phyloP scores from a whole-genome alignment of 2,329 filamentous ascomycete genomes.

The Fusarium penzigii region DNA sequence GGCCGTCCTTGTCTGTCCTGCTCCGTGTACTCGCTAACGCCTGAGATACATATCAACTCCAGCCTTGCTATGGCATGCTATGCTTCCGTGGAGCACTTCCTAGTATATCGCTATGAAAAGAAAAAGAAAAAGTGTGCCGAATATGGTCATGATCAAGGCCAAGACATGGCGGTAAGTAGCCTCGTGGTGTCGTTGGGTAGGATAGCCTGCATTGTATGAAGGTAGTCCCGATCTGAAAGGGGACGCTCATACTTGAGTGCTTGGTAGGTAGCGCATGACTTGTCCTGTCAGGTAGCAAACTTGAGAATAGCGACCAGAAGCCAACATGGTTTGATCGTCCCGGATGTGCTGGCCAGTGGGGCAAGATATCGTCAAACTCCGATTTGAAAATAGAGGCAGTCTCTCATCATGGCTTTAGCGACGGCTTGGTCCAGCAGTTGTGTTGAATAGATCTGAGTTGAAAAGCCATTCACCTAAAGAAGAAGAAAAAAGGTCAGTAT shows the following conservation, averaged over 20 bases:
- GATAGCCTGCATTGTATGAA: neutral
- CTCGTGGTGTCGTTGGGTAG: neutral
- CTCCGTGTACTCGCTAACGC: conserved; percentile 19
- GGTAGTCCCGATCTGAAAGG: neutral
- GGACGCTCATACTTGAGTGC: neutral
- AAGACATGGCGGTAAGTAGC: neutral
- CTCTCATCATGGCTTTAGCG: conserved; percentile 12
- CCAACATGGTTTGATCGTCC: neutral
- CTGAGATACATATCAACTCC: conserved; percentile 21
- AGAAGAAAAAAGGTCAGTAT: conserved; percentile 25
- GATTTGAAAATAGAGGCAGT: neutral
- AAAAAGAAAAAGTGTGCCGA: conserved; percentile 6
- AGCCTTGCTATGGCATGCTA: conserved; percentile 5
- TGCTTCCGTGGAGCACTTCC: conserved; percentile 15
- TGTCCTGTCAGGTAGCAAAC: neutral
- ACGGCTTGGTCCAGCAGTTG: conserved; percentile 23
- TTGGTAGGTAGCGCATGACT: neutral
- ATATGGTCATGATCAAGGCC: neutral
- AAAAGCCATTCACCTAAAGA: conserved; percentile 49
- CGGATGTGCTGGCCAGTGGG: neutral
- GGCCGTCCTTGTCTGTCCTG: conserved; percentile 5
- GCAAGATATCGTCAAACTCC: neutral
- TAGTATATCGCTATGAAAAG: conserved; percentile 4
- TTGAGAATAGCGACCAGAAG: neutral
- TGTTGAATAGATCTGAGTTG: conserved; percentile 33